These are phyloP conservation scores for Populus davidiana DNA, from an alignment of 345 rosid species.

Conservation along the genomic window DNA sequence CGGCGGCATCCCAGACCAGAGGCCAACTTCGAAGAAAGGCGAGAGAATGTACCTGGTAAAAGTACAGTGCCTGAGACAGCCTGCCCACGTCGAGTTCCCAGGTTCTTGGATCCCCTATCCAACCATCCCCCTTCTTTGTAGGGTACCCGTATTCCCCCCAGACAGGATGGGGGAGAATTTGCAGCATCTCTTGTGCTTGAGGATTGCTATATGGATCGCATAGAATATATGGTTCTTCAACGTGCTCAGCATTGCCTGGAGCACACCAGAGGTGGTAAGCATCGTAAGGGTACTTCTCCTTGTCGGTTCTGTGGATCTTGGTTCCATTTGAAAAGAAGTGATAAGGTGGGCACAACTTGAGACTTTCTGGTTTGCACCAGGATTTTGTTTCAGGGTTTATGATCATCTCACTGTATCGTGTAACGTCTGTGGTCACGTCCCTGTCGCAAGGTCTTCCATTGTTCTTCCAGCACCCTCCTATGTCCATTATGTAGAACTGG, in stretches of 20 bases:
- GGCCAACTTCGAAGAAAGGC: neutral
- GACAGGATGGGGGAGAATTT: constrained; percentile 66
- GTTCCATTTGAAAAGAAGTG: neutral
- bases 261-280: constrained; percentile 74
- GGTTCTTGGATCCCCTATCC: constrained; percentile 60
- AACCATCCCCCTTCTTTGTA: constrained; percentile 57
- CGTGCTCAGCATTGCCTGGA: constrained; percentile 54
- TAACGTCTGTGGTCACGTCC: neutral
- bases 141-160: constrained; percentile 76
- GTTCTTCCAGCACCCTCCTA: neutral
- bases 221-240: constrained; percentile 39
- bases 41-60: neutral
- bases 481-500: neutral
- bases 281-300: constrained; percentile 20
- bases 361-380: neutral
- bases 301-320: neutral
- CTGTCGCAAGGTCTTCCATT: neutral
- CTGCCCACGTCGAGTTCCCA: constrained; percentile 71
- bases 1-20: no score
- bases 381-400: neutral
- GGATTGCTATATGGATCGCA: constrained; percentile 82
- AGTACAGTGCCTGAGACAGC: constrained; percentile 1
- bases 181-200: constrained; percentile 67
- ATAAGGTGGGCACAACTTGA: neutral
- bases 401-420: neutral